A percentile compares a stretch with the other conserved stretches of the same genome.
Evolutionary conservation across 441 rosid species (phyloP).

Genomic region (Breynia disticha): DNA sequence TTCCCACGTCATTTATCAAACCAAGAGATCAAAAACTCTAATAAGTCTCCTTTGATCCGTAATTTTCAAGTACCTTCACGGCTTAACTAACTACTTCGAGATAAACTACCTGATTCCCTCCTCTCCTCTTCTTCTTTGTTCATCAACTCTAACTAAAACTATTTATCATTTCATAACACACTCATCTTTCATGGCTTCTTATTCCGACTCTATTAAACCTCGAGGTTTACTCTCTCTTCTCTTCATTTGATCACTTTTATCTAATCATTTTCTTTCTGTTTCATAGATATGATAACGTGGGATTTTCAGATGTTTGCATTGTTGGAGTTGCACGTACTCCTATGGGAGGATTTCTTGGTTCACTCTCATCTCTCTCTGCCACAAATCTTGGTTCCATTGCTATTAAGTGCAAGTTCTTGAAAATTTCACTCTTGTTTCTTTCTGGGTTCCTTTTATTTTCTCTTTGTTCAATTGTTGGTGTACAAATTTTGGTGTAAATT

Average conservation of each 20-base stretch:
- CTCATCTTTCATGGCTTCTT: conserved; percentile 29
- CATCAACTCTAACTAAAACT: no score
- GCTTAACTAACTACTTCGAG: no score
- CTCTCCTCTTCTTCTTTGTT: no score
- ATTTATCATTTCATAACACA: no score
- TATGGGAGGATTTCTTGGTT: conserved; percentile 80
- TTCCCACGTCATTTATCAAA: no score
- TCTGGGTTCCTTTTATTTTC: conserved; percentile 1
- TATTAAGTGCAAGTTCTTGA: conserved; percentile 35
- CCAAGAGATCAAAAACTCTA: no score
- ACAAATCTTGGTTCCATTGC: conserved; percentile 78
- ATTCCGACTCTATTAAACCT: conserved; percentile 33
- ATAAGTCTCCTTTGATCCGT: no score
- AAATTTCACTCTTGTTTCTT: conserved; percentile 1
- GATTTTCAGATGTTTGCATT: conserved; percentile 65
- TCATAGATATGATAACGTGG: background rate
- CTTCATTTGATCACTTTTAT: background rate
- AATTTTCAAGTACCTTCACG: no score
- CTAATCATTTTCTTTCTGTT: background rate
- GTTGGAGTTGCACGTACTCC: conserved; percentile 91
- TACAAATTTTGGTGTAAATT: no score
- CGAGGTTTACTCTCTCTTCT: conserved; percentile 28
- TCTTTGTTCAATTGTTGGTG: conserved; percentile 6
- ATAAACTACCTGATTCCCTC: no score
- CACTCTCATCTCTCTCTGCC: conserved; percentile 80